Base-by-base conservation (phyloP, 2,329 filamentous ascomycete genomes). In the Penicillium sp. region DNA sequence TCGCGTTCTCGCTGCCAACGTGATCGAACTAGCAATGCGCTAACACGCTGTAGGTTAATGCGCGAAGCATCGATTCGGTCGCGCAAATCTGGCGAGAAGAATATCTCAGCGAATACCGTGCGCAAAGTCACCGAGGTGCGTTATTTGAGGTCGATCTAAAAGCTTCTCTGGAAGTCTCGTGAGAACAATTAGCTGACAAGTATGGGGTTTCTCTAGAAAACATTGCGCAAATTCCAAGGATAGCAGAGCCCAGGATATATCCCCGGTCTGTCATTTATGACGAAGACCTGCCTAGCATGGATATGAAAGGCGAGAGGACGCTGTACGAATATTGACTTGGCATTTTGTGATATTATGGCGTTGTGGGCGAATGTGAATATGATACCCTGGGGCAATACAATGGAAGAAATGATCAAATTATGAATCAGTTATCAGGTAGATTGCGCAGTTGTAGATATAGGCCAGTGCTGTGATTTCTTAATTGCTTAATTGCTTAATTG, bases 41-140 rank as follows among this genome's bases (percentile, higher is more conserved):
- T 50, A 54, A 43, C 31, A 29, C 21, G 10, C 21, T 38, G 6
- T 65, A 92, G 90, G 43, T 79, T 95, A 51, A 83, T 95, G 72
- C 91, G 89, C 64, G 91, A 94, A 76, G 88, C 91, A 0, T 82
- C 84, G 2, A 93, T 93, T 60, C 84, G 87, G 67, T 86, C 89
- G 49, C 91, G 90, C 68, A 85, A 87, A 70, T 80, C 84, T 13
- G 88, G 89, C 23, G 90, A 94, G 70, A 84, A 85, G 65, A 84
- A 84, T 5, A 80, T 95, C 56, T 88, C 87, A n/a, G 87, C 88
- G 2, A 86, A 86, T 68, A 89, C 87, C 60, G 84, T 96, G 48
- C 86, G 86, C 72, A 92, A 89, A 71, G 90, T 90, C 46, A 89
- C 90, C 2, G 85, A 88, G 73, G 89, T 91, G 77, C 59, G 84